Percentiles rank a stretch among this genome's conserved stretches.
phyloP scores from a whole-genome alignment of 768 basidiomycete genomes.

The Gyrodon lividus region DNA sequence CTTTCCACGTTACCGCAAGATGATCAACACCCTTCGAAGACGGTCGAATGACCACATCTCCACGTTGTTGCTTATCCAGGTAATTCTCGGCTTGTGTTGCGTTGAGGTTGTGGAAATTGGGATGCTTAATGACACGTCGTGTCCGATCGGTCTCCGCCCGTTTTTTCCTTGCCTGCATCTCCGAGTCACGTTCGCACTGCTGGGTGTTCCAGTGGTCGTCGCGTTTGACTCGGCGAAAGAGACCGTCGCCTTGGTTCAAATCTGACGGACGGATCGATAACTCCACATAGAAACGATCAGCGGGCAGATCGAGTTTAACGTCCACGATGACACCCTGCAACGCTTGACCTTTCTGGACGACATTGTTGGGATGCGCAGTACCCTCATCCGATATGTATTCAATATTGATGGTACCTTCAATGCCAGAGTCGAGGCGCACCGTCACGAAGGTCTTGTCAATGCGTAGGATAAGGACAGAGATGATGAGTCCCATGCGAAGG shows the following conservation, averaged over 20 bases:
- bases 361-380: conserved; percentile 39
- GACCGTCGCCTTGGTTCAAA: conserved; percentile 58
- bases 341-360: conserved; percentile 77
- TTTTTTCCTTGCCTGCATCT: conserved; percentile 79
- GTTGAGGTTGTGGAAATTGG: conserved; percentile 96
- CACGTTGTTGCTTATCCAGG: conserved; percentile 86
- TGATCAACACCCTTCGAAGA: conserved; percentile 93
- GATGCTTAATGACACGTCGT: conserved; percentile 92
- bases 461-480: conserved; percentile 71
- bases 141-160: conserved; percentile 76
- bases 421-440: conserved; percentile 88
- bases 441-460: conserved; percentile 42
- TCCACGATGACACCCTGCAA: conserved; percentile 76
- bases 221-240: conserved; percentile 55
- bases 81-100: conserved; percentile 85
- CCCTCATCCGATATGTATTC: conserved; percentile 56
- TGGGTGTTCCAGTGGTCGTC: conserved; percentile 66
- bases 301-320: conserved; percentile 59
- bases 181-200: conserved; percentile 65
- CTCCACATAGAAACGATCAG: conserved; percentile 66
- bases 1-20: conserved; percentile 98
- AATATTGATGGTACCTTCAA: conserved; percentile 75
- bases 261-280: conserved; percentile 70
- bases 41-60: conserved; percentile 94
- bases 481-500: conserved; percentile 73